These are phyloP conservation scores for Plasmodium yoelii DNA, from an alignment of 169 alveolate species.

Conservation along the genomic window DNA sequence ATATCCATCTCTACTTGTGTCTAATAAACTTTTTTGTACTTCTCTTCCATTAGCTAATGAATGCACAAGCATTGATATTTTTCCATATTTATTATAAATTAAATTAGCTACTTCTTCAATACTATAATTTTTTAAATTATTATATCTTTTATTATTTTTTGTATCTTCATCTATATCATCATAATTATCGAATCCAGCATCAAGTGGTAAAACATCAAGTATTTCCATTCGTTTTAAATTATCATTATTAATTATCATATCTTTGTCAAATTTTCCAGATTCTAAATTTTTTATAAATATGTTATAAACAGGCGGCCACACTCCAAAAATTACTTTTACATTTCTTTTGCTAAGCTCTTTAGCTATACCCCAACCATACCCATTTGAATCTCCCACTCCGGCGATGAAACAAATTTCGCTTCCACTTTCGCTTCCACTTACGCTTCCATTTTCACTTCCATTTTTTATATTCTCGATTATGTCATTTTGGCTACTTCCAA, in stretches of 20 bases:
- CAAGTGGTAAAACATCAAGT: slow-evolving; percentile 82
- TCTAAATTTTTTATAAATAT: slow-evolving; percentile 76
- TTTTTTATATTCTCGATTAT: not conserved
- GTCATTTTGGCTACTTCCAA: not conserved
- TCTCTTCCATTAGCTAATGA: slow-evolving; percentile 88
- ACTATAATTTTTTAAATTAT: slow-evolving; percentile 79
- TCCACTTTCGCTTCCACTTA: not conserved
- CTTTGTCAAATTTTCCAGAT: slow-evolving; percentile 75
- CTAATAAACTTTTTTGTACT: slow-evolving; percentile 84
- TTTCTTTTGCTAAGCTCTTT: slow-evolving; percentile 80
- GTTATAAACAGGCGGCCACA: slow-evolving; percentile 82
- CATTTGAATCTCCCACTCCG: slow-evolving; percentile 83
- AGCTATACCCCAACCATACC: slow-evolving; percentile 85
- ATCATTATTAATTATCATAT: slow-evolving; percentile 46
- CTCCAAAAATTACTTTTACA: slow-evolving; percentile 77
- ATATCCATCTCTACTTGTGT: slow-evolving; percentile 86
- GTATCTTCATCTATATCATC: slow-evolving; percentile 86
- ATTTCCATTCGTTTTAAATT: slow-evolving; percentile 69
- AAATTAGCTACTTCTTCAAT: slow-evolving; percentile 80
- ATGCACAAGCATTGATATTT: slow-evolving; percentile 85
- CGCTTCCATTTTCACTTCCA: not conserved
- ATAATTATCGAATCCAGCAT: slow-evolving; percentile 84
- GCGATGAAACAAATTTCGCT: slow-evolving; percentile 71
- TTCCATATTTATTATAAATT: slow-evolving; percentile 76
- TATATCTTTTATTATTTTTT: slow-evolving; percentile 82